A percentile compares a stretch with the other conserved stretches of the same genome.
Conservation (phyloP, 225 moss, liverwort and hornwort species). For the Marchantia polymorpha region DNA sequence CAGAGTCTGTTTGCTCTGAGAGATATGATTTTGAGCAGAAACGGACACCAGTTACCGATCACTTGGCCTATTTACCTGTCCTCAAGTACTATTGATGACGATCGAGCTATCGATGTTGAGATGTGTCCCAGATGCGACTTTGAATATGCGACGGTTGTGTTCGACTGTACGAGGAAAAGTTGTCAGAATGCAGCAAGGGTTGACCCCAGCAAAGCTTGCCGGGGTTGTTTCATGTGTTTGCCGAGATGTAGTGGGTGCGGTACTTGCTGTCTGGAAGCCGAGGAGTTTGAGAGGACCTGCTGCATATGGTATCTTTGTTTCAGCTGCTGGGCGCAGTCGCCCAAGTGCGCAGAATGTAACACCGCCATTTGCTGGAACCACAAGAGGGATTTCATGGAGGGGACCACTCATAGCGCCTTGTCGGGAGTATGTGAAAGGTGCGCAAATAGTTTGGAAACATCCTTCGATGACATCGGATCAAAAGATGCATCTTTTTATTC, state of each 20-base stretch:
- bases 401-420: too few species aligned
- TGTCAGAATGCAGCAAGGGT: too few species aligned
- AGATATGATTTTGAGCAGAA: slow-evolving; percentile 31
- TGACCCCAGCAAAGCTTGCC: too few species aligned
- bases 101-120: slow-evolving; percentile 54
- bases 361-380: background rate
- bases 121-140: slow-evolving; percentile 57
- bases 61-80: slow-evolving; percentile 45
- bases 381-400: too few species aligned
- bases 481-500: too few species aligned
- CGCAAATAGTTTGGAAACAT: too few species aligned
- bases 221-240: too few species aligned
- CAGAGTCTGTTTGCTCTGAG: slow-evolving; percentile 48
- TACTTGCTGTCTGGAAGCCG: background rate
- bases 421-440: too few species aligned
- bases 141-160: slow-evolving; percentile 20
- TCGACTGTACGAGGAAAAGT: too few species aligned
- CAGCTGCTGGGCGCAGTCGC: slow-evolving; percentile 2
- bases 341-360: slow-evolving; percentile 17
- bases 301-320: background rate
- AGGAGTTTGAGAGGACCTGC: slow-evolving; percentile 1
- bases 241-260: too few species aligned
- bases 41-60: slow-evolving; percentile 4
- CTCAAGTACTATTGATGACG: slow-evolving; percentile 17
- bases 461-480: too few species aligned